A percentile compares a stretch with the other conserved stretches of the same genome.
phyloP scores from a whole-genome alignment of 192 early-diverging fungal genomes.

The Podila clonocystis region DNA sequence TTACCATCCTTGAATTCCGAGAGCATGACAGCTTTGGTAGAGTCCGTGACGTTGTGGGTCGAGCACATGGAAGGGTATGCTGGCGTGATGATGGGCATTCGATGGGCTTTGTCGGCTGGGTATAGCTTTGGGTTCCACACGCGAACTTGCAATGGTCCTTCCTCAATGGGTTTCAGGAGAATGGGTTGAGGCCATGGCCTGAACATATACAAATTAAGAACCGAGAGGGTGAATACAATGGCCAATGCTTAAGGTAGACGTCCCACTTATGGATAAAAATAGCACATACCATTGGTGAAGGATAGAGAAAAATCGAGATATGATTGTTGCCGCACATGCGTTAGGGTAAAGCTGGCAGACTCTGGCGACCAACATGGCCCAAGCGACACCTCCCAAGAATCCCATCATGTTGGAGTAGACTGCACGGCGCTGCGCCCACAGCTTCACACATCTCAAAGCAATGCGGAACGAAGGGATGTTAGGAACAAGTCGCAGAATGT shows the following conservation, averaged over 20 bases:
- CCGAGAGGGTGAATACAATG: not conserved
- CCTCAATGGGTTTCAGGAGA: conserved; percentile 86
- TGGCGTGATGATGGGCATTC: conserved; percentile 99
- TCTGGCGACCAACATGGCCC: conserved; percentile 97
- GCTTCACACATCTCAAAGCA: conserved; percentile 92
- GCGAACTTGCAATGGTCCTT: conserved; percentile 84
- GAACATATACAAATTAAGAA: conserved; percentile 31
- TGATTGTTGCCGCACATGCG: conserved; percentile 87
- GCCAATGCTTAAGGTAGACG: no score
- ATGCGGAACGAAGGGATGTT: conserved; percentile 89
- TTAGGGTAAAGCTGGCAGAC: conserved; percentile 98
- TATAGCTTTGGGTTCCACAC: conserved; percentile 98
- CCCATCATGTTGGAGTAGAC: conserved; percentile 98
- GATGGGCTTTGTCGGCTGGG: conserved; percentile 79
- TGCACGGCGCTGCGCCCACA: conserved; percentile 94
- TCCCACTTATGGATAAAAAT: not conserved
- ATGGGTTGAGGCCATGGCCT: conserved; percentile 94
- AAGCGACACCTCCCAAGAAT: conserved; percentile 98
- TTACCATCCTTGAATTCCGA: conserved; percentile 81
- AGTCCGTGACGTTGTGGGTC: conserved; percentile 95
- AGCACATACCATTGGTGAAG: conserved; percentile 78
- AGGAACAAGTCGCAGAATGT: conserved; percentile 93
- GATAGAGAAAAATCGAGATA: conserved; percentile 90
- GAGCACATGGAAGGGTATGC: conserved; percentile 99
- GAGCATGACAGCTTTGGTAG: conserved; percentile 85